Base-by-base conservation (phyloP, 2,329 filamentous ascomycete species). In the Neocatenulostroma microsporum region DNA sequence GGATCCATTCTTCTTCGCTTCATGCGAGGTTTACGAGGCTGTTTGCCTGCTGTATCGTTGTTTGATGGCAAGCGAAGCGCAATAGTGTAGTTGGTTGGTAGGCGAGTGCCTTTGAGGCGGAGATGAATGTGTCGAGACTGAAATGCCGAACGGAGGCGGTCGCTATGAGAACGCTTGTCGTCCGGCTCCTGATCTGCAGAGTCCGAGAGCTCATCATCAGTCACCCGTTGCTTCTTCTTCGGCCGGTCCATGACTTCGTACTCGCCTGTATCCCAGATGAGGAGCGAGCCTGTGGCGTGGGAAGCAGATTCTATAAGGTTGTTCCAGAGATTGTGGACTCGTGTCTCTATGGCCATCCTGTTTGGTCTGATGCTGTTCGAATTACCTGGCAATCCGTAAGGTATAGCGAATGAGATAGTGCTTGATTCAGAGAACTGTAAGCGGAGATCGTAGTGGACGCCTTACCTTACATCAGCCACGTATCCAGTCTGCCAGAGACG, bases 381-480 rank as follows among this genome's bases (percentile, higher is more conserved):
- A 39, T 67, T 60, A 0, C 64, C 63, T 1, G 64, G 62, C 10
- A 68, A 30, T 3, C 64, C 65, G 45, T 67, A 67, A 0, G 64
- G 64, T 4, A 68, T 41, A 1, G 62, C 61, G 38, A 62, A 84
- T 40, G 74, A 80, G 9, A 74, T 70, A 17, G 77, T 79, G 51
- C 79, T 83, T 0, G 72, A 71, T 39, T 70, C 67, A 19, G 80
- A 84, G 54, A 84, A 80, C 55, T 84, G 80, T 13, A 84, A 63
- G 3, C 80, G 68, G 14, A 84, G 65, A 56, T 84, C 81, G 62
- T 84, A 60, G 24, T 60, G 57, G 7, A 57, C 56, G 21, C 56
- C 53, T 56, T 52, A 44, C 45, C 47, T 44, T 18, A n/a, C 24
- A 35, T 47, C 39, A 48, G 40, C 36, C 30, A n/a, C n/a, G 8